These are phyloP conservation scores for Pseudogymnoascus sp. DNA, from an alignment of 2,329 filamentous ascomycete genomes.

Conservation along the genomic window DNA sequence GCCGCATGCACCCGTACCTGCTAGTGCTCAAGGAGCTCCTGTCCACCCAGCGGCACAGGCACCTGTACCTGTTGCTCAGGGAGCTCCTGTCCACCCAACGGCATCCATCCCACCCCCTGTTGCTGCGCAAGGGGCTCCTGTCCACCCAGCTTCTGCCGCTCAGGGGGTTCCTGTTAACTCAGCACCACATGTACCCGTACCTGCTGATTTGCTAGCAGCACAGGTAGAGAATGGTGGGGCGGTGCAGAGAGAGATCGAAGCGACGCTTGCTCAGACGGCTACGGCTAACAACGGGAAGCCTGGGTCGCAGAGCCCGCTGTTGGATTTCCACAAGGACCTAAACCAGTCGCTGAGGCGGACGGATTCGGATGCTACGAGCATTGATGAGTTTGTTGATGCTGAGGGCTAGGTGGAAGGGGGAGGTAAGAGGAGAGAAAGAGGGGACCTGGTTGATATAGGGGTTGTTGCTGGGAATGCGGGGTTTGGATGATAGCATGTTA, in stretches of 20 bases:
- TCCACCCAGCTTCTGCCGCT: not conserved
- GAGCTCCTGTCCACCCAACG: not conserved
- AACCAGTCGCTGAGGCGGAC: conserved; percentile 39
- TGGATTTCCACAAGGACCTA: conserved; percentile 50
- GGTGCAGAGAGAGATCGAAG: conserved; percentile 24
- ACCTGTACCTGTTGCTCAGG: not conserved
- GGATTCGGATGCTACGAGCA: conserved; percentile 13
- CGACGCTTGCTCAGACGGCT: conserved; percentile 21
- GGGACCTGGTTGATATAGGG: not conserved
- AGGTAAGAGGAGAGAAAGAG: not conserved
- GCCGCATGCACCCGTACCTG: not conserved
- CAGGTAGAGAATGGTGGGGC: conserved; percentile 22
- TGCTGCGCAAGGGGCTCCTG: not conserved
- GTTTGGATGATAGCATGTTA: conserved; percentile 1
- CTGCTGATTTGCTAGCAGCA: conserved; percentile 19
- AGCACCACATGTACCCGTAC: conserved; percentile 14
- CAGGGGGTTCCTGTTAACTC: no score
- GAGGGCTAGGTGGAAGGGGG: conserved; percentile 17
- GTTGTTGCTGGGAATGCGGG: not conserved
- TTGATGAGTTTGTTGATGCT: conserved; percentile 30
- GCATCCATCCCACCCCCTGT: not conserved
- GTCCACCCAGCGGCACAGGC: not conserved
- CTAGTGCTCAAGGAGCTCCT: not conserved
- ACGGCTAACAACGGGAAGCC: not conserved
- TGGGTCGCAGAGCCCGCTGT: conserved; percentile 19